Evolutionary conservation across 2,329 filamentous ascomycete species (phyloP), one percentile per base, ranked within the genome.

Genomic region (Curvularia hawaiiensis): DNA sequence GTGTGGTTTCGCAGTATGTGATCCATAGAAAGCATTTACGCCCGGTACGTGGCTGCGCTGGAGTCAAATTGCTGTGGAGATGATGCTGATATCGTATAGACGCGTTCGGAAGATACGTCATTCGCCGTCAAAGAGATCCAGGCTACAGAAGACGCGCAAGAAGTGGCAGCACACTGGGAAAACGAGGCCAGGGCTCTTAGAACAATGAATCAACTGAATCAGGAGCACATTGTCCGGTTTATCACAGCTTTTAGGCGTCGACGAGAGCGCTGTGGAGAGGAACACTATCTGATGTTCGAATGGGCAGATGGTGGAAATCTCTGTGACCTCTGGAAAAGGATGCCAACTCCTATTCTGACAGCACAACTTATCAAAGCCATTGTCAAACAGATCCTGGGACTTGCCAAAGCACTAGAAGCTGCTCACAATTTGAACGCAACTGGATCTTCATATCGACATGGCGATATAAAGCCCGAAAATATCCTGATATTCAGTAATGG

Each of bases 401-500:
- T 18, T 54, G 71, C 28, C 62, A 71, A 48, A 63, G 73, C 63
- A 10, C 46, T 68, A 4, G 11, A 28, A 1, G 54, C 49, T 26
- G 55, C 53, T 2, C 66, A 68, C 28, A 26, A 63, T 28, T 22
- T 61, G 12, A 26, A 54, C 16, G 39, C 10, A 6, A 52, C 41
- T 14, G 51, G 33, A 3, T 47, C 54, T 14, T 59, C 58, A 1
- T 63, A 60, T 4, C 63, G 73, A 4, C 71, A 77, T 41, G 70
- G 74, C 3, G 68, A 76, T 45, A 63, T 79, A 8, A 79, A 78
- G 16, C 72, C 76, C 0, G 71, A 71, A 7, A 78, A 79, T 26
- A 75, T 79, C 7, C 62, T 78, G 0, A 70, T 67, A 59, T 77
- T 66, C 10, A 31, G 22, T 0, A 35, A 50, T 4, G 49, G 30